phyloP scores from a whole-genome alignment of 306 rosid genomes.

The Cucurbita ficifolia region DNA sequence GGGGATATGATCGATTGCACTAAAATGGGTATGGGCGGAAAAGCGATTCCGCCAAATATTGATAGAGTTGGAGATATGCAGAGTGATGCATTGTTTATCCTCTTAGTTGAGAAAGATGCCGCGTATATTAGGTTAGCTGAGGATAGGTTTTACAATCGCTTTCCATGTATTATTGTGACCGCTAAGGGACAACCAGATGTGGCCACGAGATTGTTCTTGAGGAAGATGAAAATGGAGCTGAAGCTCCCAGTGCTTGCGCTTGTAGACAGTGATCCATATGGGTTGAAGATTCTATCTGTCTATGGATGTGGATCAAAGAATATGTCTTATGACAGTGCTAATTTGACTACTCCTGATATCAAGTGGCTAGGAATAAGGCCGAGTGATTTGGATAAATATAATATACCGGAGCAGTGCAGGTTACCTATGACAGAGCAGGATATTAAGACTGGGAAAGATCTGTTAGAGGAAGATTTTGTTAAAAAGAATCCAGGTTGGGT shows the following conservation, averaged over 20 bases:
- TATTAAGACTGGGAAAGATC: conserved; percentile 88
- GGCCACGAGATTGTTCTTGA: conserved; percentile 68
- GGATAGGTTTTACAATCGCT: conserved; percentile 79
- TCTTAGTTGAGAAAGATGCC: conserved; percentile 88
- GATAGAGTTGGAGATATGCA: conserved; percentile 86
- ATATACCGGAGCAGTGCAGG: conserved; percentile 84
- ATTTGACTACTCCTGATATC: conserved; percentile 86
- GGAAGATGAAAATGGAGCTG: conserved; percentile 82
- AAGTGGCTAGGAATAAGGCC: conserved; percentile 92
- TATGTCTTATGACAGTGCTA: conserved; percentile 86
- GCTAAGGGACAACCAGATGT: conserved; percentile 89
- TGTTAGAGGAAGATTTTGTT: conserved; percentile 88
- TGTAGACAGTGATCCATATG: conserved; percentile 89
- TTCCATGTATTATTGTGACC: conserved; percentile 66
- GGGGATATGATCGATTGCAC: conserved; percentile 94
- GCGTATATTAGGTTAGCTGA: conserved; percentile 86
- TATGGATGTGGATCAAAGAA: conserved; percentile 90
- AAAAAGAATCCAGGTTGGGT: conserved; percentile 97
- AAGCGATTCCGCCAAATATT: conserved; percentile 81
- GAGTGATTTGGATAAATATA: conserved; percentile 84
- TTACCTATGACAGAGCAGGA: conserved; percentile 91
- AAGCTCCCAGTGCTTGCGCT: conserved; percentile 79
- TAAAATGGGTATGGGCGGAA: conserved; percentile 95
- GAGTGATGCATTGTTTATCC: conserved; percentile 74
- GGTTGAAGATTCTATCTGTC: conserved; percentile 71